Conservation (phyloP, 495 filamentous ascomycete genomes). For the Trichoderma virens region DNA sequence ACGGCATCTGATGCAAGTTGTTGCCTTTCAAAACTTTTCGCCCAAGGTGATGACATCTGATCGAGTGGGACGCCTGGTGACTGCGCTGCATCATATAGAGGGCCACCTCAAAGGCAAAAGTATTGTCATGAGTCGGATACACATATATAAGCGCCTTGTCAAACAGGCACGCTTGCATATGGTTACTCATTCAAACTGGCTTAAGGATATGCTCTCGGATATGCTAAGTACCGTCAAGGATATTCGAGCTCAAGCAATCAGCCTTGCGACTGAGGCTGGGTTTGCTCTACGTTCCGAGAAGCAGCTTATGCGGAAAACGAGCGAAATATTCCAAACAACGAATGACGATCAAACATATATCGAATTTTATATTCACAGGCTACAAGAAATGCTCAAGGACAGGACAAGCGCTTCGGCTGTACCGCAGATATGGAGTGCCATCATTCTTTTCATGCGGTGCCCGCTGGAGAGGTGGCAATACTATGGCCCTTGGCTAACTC, state of each 20-base stretch:
- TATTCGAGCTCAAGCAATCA: constrained; percentile 63
- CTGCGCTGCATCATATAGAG: constrained; percentile 62
- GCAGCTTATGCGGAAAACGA: constrained; percentile 53
- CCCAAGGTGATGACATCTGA: constrained; percentile 62
- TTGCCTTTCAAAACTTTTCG: constrained; percentile 70
- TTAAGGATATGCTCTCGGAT: constrained; percentile 70
- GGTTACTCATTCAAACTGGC: constrained; percentile 60
- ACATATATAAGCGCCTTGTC: constrained; percentile 68
- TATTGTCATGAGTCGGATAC: constrained; percentile 63
- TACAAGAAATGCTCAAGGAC: constrained; percentile 60
- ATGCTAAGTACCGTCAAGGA: constrained; percentile 73
- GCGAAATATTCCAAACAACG: constrained; percentile 54
- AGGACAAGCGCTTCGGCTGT: constrained; percentile 57
- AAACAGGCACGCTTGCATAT: constrained; percentile 60
- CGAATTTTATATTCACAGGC: constrained; percentile 55
- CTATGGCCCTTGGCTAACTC: constrained; percentile 60
- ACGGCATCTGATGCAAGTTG: constrained; percentile 66
- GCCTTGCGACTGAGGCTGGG: constrained; percentile 60
- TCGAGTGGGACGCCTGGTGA: constrained; percentile 58
- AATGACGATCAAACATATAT: constrained; percentile 51
- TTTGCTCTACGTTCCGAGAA: constrained; percentile 56
- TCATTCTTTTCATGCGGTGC: constrained; percentile 65
- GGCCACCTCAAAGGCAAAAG: constrained; percentile 66
- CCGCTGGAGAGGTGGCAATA: constrained; percentile 66
- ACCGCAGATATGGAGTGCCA: constrained; percentile 82